These are phyloP conservation scores for Neobulgaria alba DNA, from an alignment of 2,329 filamentous ascomycete species.

Conservation along the genomic window DNA sequence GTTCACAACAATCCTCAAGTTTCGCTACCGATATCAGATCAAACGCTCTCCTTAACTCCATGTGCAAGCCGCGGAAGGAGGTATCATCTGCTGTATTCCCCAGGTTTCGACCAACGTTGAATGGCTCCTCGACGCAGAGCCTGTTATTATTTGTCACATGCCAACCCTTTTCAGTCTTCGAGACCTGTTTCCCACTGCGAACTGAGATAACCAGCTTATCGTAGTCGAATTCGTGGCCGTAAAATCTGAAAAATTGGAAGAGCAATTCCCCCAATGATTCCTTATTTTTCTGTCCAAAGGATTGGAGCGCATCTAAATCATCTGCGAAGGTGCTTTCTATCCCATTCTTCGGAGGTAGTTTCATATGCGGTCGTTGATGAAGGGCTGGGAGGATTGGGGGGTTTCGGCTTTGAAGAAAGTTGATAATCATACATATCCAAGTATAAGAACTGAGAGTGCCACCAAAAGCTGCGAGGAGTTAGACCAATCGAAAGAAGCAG, in stretches of 20 bases:
- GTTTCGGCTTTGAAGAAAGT: constrained; percentile 81
- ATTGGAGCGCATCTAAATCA: constrained; percentile 64
- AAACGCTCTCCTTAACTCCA: constrained; percentile 84
- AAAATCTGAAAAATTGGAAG: constrained; percentile 92
- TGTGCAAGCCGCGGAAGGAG: constrained; percentile 82
- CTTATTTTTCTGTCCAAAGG: constrained; percentile 71
- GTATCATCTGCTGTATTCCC: constrained; percentile 96
- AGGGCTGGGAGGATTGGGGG: constrained; percentile 79
- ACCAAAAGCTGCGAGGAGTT: constrained; percentile 58
- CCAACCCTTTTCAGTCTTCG: constrained; percentile 85
- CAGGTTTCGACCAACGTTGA: constrained; percentile 81
- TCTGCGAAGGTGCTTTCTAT: constrained; percentile 75
- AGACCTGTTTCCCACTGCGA: constrained; percentile 66
- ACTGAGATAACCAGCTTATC: constrained; percentile 79
- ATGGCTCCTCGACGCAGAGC: constrained; percentile 92
- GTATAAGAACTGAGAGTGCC: constrained; percentile 96
- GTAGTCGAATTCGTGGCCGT: constrained; percentile 89
- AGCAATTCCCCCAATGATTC: constrained; percentile 78
- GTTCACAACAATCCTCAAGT: constrained; percentile 74
- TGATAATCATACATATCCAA: constrained; percentile 98
- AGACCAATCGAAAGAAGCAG: background rate
- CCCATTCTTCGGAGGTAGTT: constrained; percentile 53
- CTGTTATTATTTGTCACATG: constrained; percentile 70
- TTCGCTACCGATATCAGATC: constrained; percentile 71
- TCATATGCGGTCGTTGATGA: constrained; percentile 62